Evolutionary conservation across 495 filamentous ascomycete species (phyloP).

Genomic region (Penicillium nucicola): DNA sequence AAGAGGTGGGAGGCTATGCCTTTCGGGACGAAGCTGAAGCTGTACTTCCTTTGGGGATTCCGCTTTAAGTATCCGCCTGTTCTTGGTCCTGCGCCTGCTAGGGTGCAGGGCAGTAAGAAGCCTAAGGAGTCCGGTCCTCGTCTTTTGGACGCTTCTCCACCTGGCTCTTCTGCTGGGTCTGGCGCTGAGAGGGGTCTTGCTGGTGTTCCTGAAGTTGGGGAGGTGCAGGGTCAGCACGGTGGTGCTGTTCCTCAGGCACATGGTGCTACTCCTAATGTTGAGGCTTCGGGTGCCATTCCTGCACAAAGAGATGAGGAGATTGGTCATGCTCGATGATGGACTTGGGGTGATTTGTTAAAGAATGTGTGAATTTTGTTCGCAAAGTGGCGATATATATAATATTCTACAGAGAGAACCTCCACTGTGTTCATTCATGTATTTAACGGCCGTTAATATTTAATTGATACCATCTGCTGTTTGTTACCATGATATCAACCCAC

Average conservation of each 20-base stretch:
- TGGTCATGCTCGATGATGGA: constrained; percentile 5
- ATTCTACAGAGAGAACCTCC: background rate
- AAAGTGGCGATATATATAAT: background rate
- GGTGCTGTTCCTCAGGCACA: background rate
- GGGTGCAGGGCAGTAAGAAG: constrained; percentile 23
- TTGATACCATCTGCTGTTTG: background rate
- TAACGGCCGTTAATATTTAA: background rate
- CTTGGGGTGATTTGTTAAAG: background rate
- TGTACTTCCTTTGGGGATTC: constrained; percentile 53
- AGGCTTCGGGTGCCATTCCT: constrained; percentile 1
- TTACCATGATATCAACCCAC: no score
- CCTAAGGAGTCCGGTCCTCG: constrained; percentile 21
- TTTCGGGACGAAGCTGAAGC: constrained; percentile 31
- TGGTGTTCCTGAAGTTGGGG: constrained; percentile 6
- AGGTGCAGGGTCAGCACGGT: background rate
- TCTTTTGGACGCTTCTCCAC: constrained; percentile 10
- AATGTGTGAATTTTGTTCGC: background rate
- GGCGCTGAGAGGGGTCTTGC: background rate
- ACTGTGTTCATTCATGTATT: background rate
- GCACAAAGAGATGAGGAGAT: background rate
- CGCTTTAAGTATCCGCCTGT: constrained; percentile 43
- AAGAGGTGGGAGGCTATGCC: constrained; percentile 42
- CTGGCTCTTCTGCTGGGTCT: background rate
- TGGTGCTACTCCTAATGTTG: background rate
- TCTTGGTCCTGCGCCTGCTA: constrained; percentile 29